A percentile compares a stretch with the other conserved stretches of the same genome.
Evolutionary conservation across 1,284 basidiomycete species (phyloP).

Genomic region (Cryptococcus sp.): DNA sequence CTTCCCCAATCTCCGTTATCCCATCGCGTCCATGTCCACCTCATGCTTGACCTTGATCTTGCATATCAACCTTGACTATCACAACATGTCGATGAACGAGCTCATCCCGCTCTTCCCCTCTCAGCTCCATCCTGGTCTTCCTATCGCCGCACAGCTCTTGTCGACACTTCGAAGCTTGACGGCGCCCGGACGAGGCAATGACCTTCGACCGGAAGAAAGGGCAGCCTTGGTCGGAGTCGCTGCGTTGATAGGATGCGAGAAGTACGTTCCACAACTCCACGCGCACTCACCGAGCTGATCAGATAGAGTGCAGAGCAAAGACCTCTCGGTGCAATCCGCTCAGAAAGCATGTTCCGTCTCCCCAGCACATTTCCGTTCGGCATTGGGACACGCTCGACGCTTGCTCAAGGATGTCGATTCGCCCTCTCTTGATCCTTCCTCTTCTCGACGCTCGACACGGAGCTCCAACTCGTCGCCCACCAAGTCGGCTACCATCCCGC

Average conservation of each 20-base stretch:
- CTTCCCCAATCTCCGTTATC: too few relatives aligned
- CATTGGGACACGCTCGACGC: constrained; percentile 21
- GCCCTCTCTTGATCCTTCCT: neutral
- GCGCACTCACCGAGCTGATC: neutral
- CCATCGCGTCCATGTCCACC: too few relatives aligned
- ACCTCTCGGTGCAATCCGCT: constrained; percentile 27
- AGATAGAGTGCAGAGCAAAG: constrained; percentile 34
- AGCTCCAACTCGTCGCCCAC: neutral
- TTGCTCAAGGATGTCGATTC: constrained; percentile 16
- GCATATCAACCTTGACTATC: neutral
- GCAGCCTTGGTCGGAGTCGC: constrained; percentile 40
- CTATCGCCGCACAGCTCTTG: constrained; percentile 34
- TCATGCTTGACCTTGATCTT: neutral
- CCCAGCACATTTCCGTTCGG: constrained; percentile 33
- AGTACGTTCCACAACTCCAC: constrained; percentile 20
- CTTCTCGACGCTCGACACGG: constrained; percentile 1
- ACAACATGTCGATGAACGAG: constrained; percentile 31
- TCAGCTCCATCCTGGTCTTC: constrained; percentile 37
- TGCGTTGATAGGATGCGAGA: constrained; percentile 43
- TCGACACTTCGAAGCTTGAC: constrained; percentile 36
- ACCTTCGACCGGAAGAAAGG: constrained; percentile 33
- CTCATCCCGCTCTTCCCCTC: constrained; percentile 39
- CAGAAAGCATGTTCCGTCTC: constrained; percentile 40
- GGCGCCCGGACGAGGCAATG: constrained; percentile 36
- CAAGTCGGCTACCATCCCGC: too few relatives aligned